These are phyloP conservation scores for Trametes maxima DNA, from an alignment of 768 basidiomycete genomes.

Conservation along the genomic window DNA sequence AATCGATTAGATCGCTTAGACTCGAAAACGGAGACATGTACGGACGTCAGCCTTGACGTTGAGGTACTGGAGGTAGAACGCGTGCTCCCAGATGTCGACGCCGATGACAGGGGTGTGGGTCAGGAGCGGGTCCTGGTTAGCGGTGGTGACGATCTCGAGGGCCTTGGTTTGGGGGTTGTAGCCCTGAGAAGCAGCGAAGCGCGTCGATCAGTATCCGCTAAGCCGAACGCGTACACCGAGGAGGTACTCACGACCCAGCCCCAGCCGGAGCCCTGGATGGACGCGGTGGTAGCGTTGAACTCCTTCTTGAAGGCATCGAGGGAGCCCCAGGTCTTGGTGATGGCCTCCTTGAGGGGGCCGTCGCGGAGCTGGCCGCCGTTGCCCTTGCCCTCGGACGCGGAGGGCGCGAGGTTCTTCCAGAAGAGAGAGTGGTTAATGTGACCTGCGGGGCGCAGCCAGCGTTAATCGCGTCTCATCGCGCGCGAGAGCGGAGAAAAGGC, in stretches of 20 bases:
- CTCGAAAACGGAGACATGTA: constrained; percentile 21
- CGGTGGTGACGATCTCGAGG: constrained; percentile 87
- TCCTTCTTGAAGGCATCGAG: constrained; percentile 74
- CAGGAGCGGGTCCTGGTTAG: constrained; percentile 94
- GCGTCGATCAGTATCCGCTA: background rate
- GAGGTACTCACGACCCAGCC: constrained; percentile 83
- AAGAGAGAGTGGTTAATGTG: constrained; percentile 97
- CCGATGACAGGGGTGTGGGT: constrained; percentile 81
- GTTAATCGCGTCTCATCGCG: background rate
- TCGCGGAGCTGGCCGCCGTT: constrained; percentile 64
- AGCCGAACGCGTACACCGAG: background rate
- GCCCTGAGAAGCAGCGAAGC: constrained; percentile 48
- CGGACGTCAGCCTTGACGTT: constrained; percentile 93
- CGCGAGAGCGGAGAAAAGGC: constrained; percentile 15
- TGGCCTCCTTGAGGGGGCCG: constrained; percentile 73
- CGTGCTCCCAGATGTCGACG: constrained; percentile 95
- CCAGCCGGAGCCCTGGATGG: constrained; percentile 94
- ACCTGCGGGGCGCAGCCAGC: constrained; percentile 43
- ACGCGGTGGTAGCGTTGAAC: constrained; percentile 84
- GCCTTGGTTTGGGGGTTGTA: constrained; percentile 63
- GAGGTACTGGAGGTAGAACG: constrained; percentile 95
- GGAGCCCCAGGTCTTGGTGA: constrained; percentile 69
- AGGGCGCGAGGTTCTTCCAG: constrained; percentile 96
- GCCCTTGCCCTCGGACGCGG: constrained; percentile 46
- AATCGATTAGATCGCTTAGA: too few species aligned